These are phyloP conservation scores for Leccinum subatratum DNA, from an alignment of 1,284 basidiomycete species.

Conservation along the genomic window DNA sequence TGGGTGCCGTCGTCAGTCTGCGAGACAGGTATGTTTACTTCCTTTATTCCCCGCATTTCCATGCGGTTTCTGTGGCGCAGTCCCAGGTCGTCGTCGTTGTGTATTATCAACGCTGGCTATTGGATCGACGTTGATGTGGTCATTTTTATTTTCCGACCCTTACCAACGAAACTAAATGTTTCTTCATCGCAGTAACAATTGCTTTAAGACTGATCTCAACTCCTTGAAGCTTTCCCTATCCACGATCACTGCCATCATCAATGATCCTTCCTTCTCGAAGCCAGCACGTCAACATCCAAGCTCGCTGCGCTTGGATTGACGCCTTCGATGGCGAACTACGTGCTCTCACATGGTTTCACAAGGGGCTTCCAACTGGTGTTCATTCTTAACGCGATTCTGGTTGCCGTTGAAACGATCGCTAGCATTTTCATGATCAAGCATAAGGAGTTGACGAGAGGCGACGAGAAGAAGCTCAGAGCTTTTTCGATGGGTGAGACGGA, in stretches of 20 bases:
- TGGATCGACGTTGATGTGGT: conserved; percentile 51
- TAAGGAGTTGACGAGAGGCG: conserved; percentile 51
- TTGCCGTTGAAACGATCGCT: conserved; percentile 44
- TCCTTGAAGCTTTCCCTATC: conserved; percentile 35
- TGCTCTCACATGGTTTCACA: conserved; percentile 51
- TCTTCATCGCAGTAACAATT: conserved; percentile 46
- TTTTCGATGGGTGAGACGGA: not conserved
- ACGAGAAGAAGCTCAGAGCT: conserved; percentile 44
- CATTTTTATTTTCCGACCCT: not conserved
- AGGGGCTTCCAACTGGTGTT: conserved; percentile 57
- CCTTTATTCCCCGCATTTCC: not conserved
- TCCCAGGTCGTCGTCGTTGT: conserved; percentile 44
- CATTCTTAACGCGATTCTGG: conserved; percentile 47
- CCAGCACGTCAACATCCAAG: conserved; percentile 26
- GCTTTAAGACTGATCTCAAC: conserved; percentile 42
- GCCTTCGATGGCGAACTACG: conserved; percentile 33
- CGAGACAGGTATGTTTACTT: conserved; percentile 45
- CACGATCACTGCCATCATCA: conserved; percentile 40
- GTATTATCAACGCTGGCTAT: conserved; percentile 41
- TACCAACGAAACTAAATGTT: not conserved
- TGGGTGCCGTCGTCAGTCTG: conserved; percentile 68
- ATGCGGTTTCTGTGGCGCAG: not conserved
- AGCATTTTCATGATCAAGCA: conserved; percentile 56
- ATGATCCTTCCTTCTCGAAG: conserved; percentile 47
- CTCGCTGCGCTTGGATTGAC: conserved; percentile 36